Conservation (phyloP, 2,329 filamentous ascomycete species). For the Ophiostoma sp. region DNA sequence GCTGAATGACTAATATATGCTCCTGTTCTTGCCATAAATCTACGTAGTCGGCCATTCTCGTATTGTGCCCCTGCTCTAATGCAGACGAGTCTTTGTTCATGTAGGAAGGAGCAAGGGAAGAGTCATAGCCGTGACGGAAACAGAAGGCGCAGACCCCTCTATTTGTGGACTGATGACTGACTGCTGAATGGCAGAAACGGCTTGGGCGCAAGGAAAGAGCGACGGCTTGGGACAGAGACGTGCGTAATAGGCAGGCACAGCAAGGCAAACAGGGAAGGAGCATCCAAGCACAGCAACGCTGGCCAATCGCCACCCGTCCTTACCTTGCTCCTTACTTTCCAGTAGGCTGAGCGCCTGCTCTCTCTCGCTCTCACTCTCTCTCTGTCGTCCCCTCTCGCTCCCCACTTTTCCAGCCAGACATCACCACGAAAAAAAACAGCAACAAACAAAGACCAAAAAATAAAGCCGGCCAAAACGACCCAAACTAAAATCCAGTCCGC, state of each 20-base stretch:
- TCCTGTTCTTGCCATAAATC: too few relatives aligned
- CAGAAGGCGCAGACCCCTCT: slow-evolving; percentile 21
- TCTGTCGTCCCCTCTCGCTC: slow-evolving; percentile 1
- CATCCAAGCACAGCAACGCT: neutral
- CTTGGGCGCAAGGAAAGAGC: neutral
- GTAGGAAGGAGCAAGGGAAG: neutral
- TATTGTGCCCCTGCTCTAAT: neutral
- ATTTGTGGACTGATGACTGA: slow-evolving; percentile 21
- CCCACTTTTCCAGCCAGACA: slow-evolving; percentile 14
- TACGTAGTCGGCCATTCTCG: too few relatives aligned
- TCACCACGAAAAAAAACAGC: slow-evolving; percentile 8
- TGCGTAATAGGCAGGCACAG: slow-evolving; percentile 11
- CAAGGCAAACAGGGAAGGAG: slow-evolving; percentile 4
- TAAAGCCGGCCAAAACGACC: too few relatives aligned
- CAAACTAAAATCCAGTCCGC: neutral
- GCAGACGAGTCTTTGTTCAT: neutral
- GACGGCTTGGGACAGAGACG: neutral
- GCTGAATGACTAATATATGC: too few relatives aligned
- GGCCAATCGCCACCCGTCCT: neutral
- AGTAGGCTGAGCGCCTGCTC: neutral
- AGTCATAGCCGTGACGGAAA: slow-evolving; percentile 12
- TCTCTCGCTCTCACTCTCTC: neutral
- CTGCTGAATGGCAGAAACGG: neutral
- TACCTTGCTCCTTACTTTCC: neutral
- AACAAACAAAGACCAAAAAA: neutral